These are phyloP conservation scores for Maudiozyma turicensis DNA, from an alignment of 805 yeast species.

Conservation along the genomic window DNA sequence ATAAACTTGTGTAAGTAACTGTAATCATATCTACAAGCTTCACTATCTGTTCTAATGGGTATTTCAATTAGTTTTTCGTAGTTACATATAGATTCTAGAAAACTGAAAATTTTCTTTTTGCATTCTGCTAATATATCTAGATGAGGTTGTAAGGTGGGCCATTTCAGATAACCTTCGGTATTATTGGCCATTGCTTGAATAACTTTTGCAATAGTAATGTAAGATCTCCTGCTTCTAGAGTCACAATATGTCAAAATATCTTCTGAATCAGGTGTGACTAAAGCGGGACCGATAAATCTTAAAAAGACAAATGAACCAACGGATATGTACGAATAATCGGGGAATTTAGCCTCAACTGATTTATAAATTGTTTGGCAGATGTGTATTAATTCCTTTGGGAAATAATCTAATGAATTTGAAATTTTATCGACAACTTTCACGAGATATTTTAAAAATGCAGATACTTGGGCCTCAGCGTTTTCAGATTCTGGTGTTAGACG, in stretches of 20 bases:
- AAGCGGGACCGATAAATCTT: conserved; percentile 74
- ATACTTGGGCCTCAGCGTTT: conserved; percentile 32
- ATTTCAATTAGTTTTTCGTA: conserved; percentile 14
- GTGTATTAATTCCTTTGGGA: conserved; percentile 62
- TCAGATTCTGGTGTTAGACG: conserved; percentile 31
- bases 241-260: conserved; percentile 30
- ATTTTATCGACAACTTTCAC: conserved; percentile 47
- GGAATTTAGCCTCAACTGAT: conserved; percentile 47
- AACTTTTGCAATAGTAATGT: conserved; percentile 69
- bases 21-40: conserved; percentile 18
- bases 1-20: conserved; percentile 39
- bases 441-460: conserved; percentile 44
- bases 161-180: conserved; percentile 49
- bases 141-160: conserved; percentile 41
- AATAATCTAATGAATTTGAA: conserved; percentile 38
- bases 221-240: conserved; percentile 43
- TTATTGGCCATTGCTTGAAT: conserved; percentile 82
- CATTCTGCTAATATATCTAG: conserved; percentile 32
- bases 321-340: conserved; percentile 53
- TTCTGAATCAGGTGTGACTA: conserved; percentile 71
- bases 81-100: conserved; percentile 29
- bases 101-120: conserved; percentile 30
- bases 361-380: conserved; percentile 56
- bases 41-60: conserved; percentile 11
- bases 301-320: conserved; percentile 80